Percentiles rank a stretch among this genome's conserved stretches.
phyloP scores from a whole-genome alignment of 495 filamentous ascomycete genomes.

The Penicillium diatomitis region DNA sequence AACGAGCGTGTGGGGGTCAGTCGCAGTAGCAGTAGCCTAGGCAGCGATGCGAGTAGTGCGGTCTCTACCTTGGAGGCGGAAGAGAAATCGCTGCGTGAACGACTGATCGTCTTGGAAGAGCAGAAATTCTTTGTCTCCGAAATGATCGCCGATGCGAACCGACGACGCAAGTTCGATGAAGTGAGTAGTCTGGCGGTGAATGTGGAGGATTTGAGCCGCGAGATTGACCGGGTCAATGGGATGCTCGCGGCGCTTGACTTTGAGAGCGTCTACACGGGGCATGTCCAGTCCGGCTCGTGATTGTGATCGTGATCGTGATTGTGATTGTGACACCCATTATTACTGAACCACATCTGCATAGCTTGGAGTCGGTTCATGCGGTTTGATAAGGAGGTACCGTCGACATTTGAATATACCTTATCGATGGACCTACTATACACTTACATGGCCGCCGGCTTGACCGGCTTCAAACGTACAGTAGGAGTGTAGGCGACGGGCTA shows the following conservation, averaged over 20 bases:
- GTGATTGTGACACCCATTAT: no score
- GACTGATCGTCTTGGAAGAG: slow-evolving; percentile 85
- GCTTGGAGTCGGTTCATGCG: no score
- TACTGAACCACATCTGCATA: no score
- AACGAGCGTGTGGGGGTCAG: slow-evolving; percentile 36
- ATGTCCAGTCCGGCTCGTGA: slow-evolving; percentile 13
- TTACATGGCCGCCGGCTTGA: no score
- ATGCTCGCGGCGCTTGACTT: slow-evolving; percentile 43
- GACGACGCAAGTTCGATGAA: slow-evolving; percentile 80
- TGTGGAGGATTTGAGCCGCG: slow-evolving; percentile 70
- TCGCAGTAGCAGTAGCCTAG: slow-evolving; percentile 48
- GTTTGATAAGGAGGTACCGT: no score
- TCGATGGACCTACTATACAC: no score
- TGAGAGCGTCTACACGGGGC: slow-evolving; percentile 39
- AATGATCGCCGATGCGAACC: slow-evolving; percentile 79
- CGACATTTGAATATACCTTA: no score
- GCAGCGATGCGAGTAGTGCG: slow-evolving; percentile 52
- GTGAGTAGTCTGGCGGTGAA: slow-evolving; percentile 71
- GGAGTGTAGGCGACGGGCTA: no score
- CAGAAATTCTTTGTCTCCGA: slow-evolving; percentile 85
- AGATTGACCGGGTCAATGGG: slow-evolving; percentile 63
- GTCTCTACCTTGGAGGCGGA: slow-evolving; percentile 71
- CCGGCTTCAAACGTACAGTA: no score
- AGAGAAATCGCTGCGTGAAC: slow-evolving; percentile 77
- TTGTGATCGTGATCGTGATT: slow-evolving; percentile 3